These are phyloP conservation scores for Paramarasmius palmivorus DNA, from an alignment of 1,284 basidiomycete genomes.

Conservation along the genomic window DNA sequence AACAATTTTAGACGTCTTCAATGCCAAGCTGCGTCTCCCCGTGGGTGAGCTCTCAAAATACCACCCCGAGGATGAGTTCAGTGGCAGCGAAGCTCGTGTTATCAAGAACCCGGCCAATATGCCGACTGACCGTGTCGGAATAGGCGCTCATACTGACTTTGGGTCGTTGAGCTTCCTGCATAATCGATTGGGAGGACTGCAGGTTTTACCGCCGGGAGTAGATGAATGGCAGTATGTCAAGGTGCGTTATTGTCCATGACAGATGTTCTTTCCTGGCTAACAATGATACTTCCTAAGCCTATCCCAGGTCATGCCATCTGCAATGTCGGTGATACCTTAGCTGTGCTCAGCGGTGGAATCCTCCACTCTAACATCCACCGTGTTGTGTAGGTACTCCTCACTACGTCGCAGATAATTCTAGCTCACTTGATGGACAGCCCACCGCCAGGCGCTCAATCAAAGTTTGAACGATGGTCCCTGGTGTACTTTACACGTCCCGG, in stretches of 20 bases:
- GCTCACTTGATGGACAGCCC: constrained; percentile 32
- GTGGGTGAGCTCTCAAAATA: constrained; percentile 40
- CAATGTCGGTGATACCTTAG: constrained; percentile 53
- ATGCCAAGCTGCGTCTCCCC: constrained; percentile 48
- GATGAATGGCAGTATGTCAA: constrained; percentile 69
- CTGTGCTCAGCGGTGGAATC: constrained; percentile 50
- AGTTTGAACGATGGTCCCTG: constrained; percentile 54
- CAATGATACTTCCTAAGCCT: constrained; percentile 37
- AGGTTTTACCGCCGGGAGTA: constrained; percentile 60
- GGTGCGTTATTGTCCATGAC: constrained; percentile 29
- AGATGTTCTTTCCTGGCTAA: not conserved
- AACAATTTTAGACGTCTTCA: constrained; percentile 49
- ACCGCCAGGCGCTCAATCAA: constrained; percentile 39
- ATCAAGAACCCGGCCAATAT: constrained; percentile 42
- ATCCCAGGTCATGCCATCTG: constrained; percentile 56
- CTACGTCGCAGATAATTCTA: constrained; percentile 43
- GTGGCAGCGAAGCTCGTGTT: constrained; percentile 53
- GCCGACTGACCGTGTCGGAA: constrained; percentile 31
- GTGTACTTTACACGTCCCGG: constrained; percentile 66
- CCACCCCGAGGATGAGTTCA: constrained; percentile 41
- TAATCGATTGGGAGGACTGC: constrained; percentile 71
- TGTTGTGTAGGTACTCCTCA: constrained; percentile 35
- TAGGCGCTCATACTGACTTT: constrained; percentile 62
- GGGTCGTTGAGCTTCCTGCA: constrained; percentile 59
- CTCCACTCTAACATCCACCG: constrained; percentile 50